Conservation (phyloP, 2,329 filamentous ascomycete genomes). For the Drechslerella dactyloides region DNA sequence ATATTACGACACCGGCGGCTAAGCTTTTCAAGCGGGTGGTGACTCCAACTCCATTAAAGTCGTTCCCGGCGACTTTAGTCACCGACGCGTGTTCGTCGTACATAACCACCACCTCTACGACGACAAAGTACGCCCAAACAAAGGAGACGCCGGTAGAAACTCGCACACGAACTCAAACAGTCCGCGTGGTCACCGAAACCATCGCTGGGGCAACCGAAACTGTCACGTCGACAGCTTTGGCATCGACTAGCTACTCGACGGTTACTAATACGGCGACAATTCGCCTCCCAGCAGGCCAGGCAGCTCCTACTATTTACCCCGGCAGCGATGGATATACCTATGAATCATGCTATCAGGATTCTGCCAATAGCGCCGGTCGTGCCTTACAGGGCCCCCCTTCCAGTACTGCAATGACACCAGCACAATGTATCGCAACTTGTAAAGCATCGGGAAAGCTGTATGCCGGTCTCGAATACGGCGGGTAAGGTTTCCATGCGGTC, state of each 20-base stretch:
- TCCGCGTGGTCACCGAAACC: background rate
- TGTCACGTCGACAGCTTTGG: background rate
- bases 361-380: background rate
- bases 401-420: background rate
- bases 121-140: slow-evolving; percentile 3
- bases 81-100: background rate
- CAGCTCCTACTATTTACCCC: background rate
- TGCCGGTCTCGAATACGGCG: slow-evolving; percentile 2
- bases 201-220: background rate
- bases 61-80: background rate
- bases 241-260: background rate
- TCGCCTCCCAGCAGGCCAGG: background rate
- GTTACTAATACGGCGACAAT: background rate
- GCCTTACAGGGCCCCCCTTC: background rate
- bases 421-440: background rate
- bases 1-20: background rate
- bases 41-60: background rate
- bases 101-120: slow-evolving; percentile 1
- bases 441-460: background rate
- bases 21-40: background rate
- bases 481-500: too few relatives aligned
- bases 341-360: slow-evolving; percentile 3
- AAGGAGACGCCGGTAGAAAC: background rate
- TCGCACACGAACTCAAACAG: background rate
- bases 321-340: background rate